Conservation (phyloP, 1,139 yeast genomes). For the Blastobotrys arbuscula region DNA sequence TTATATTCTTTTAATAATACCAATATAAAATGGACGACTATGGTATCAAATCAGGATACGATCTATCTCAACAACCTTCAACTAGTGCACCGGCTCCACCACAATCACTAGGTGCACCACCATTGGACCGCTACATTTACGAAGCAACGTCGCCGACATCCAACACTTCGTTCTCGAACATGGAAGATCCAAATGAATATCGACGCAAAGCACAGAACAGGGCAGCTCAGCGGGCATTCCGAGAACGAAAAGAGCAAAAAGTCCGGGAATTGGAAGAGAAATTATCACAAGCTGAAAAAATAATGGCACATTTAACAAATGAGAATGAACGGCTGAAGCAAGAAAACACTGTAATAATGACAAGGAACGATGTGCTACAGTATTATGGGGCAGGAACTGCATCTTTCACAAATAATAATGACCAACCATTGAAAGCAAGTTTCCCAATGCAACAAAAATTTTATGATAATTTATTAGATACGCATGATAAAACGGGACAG, state of each 20-base stretch:
- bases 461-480: constrained; percentile 21
- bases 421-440: constrained; percentile 3
- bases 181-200: constrained; percentile 27
- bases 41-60: too few species aligned
- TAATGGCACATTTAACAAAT: constrained; percentile 45
- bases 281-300: constrained; percentile 54
- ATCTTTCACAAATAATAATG: not conserved
- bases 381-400: not conserved
- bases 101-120: too few species aligned
- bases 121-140: not conserved
- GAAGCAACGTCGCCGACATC: not conserved
- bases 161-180: not conserved
- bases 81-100: too few species aligned
- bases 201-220: constrained; percentile 78
- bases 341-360: constrained; percentile 49
- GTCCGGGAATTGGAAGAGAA: constrained; percentile 62
- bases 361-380: constrained; percentile 53
- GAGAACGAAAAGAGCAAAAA: constrained; percentile 76
- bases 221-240: constrained; percentile 85
- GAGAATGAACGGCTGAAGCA: constrained; percentile 52
- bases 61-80: too few species aligned
- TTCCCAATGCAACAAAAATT: constrained; percentile 26
- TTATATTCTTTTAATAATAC: too few species aligned
- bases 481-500: constrained; percentile 18
- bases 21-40: too few species aligned